These are phyloP conservation scores for Oenanthe sinensis DNA, from an alignment of 129 eudicot species.

Conservation along the genomic window DNA sequence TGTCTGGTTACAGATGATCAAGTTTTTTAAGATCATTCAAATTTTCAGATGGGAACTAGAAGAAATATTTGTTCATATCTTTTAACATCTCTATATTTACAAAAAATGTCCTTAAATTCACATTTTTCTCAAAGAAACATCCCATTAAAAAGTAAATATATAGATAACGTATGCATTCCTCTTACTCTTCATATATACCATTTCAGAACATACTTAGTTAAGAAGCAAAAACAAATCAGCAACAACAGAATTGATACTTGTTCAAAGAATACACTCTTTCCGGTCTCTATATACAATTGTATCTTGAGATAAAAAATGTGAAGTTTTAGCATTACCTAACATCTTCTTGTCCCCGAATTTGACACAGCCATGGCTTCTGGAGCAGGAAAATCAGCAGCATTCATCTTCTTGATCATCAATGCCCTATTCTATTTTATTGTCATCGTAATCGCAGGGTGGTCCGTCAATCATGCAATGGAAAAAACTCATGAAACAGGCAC, in stretches of 20 bases:
- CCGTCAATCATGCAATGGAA: slow-evolving; percentile 79
- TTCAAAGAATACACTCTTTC: slow-evolving; percentile 6
- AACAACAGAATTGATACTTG: not conserved
- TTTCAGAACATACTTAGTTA: not conserved
- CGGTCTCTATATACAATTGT: slow-evolving; percentile 2
- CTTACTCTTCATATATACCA: not conserved
- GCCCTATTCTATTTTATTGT: slow-evolving; percentile 52
- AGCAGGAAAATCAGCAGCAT: slow-evolving; percentile 59
- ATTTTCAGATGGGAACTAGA: too few relatives aligned
- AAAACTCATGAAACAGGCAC: slow-evolving; percentile 53
- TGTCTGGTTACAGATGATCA: too few relatives aligned
- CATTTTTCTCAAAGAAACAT: too few relatives aligned
- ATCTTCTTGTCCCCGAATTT: slow-evolving; percentile 3
- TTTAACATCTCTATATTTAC: too few relatives aligned
- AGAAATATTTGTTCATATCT: too few relatives aligned
- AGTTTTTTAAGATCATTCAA: too few relatives aligned
- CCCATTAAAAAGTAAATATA: not conserved
- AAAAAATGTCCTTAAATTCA: too few relatives aligned
- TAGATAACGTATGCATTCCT: not conserved
- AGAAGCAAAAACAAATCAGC: slow-evolving; percentile 7
- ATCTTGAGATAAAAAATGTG: slow-evolving; percentile 3
- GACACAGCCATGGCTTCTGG: slow-evolving; percentile 60
- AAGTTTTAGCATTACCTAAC: not conserved
- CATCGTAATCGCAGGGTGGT: slow-evolving; percentile 57
- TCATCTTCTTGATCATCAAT: slow-evolving; percentile 46